A percentile compares a stretch with the other conserved stretches of the same genome.
Conservation (phyloP, 345 rosid genomes). For the Punica granatum region DNA sequence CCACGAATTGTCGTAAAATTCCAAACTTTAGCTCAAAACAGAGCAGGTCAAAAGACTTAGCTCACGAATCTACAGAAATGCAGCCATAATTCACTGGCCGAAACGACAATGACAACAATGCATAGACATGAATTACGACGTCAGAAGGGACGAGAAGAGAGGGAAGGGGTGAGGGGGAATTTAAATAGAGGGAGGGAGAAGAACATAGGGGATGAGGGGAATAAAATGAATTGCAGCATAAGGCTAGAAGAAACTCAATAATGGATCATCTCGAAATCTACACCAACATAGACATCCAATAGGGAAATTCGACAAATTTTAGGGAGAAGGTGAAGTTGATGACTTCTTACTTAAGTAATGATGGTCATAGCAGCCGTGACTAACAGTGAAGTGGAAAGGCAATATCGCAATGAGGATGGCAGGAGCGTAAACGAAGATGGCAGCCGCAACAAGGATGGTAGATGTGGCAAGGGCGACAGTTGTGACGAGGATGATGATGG, state of each 20-base stretch:
- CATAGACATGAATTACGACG: slow-evolving; percentile 1
- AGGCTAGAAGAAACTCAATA: slow-evolving; percentile 41
- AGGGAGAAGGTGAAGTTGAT: too few relatives aligned
- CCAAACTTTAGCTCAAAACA: slow-evolving; percentile 3
- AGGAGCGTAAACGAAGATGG: too few relatives aligned
- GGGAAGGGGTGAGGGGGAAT: slow-evolving; percentile 10
- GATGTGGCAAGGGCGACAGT: too few relatives aligned
- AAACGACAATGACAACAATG: neutral
- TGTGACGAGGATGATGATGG: too few relatives aligned
- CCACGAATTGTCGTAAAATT: neutral
- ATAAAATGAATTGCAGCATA: slow-evolving; percentile 51
- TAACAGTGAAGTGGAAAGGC: too few relatives aligned
- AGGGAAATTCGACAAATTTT: too few relatives aligned
- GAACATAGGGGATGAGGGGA: slow-evolving; percentile 4
- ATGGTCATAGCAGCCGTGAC: too few relatives aligned
- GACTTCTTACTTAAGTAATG: too few relatives aligned
- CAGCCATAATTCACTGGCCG: neutral
- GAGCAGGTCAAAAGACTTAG: neutral
- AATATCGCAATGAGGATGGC: too few relatives aligned
- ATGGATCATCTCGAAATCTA: slow-evolving; percentile 34
- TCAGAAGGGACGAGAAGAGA: neutral
- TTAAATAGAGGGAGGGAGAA: slow-evolving; percentile 14
- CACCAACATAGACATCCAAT: too few relatives aligned
- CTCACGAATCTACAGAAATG: neutral
- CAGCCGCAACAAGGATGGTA: too few relatives aligned